These are phyloP conservation scores for Coemansia sp. DNA, from an alignment of 192 early-diverging fungal species.

Conservation along the genomic window DNA sequence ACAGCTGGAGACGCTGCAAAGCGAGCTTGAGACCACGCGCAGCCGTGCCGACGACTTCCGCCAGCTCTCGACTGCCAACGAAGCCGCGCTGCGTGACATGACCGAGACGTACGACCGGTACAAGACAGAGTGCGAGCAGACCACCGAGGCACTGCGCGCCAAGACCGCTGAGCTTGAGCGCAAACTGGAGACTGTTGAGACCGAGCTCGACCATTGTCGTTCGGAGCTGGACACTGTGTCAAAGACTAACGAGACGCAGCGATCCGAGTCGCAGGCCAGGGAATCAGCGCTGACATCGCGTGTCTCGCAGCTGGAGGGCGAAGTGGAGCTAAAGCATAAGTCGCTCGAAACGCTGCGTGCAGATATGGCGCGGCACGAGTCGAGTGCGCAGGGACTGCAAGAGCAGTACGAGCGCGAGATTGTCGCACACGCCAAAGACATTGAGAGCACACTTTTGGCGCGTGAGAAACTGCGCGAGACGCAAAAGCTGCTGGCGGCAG, in stretches of 20 bases:
- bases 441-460: conserved; percentile 52
- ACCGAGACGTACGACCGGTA: conserved; percentile 69
- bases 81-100: conserved; percentile 64
- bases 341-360: conserved; percentile 47
- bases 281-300: conserved; percentile 38
- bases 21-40: conserved; percentile 35
- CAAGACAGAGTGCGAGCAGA: conserved; percentile 56
- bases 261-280: conserved; percentile 53
- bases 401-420: conserved; percentile 72
- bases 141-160: conserved; percentile 26
- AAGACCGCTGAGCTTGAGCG: conserved; percentile 35
- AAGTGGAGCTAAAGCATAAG: conserved; percentile 11
- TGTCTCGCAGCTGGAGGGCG: conserved; percentile 22
- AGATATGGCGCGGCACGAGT: conserved; percentile 59
- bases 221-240: conserved; percentile 17
- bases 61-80: conserved; percentile 56
- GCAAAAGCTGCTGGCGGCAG: conserved; percentile 19
- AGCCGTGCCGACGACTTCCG: conserved; percentile 48
- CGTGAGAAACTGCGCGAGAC: conserved; percentile 47
- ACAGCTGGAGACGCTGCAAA: conserved; percentile 57
- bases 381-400: conserved; percentile 55
- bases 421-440: conserved; percentile 60
- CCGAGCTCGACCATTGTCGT: conserved; percentile 27
- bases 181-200: conserved; percentile 21
- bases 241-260: conserved; percentile 38